Percentiles rank a stretch among this genome's conserved stretches.
Evolutionary conservation across 768 basidiomycete species (phyloP).

Genomic region (Tulasnella sp.): DNA sequence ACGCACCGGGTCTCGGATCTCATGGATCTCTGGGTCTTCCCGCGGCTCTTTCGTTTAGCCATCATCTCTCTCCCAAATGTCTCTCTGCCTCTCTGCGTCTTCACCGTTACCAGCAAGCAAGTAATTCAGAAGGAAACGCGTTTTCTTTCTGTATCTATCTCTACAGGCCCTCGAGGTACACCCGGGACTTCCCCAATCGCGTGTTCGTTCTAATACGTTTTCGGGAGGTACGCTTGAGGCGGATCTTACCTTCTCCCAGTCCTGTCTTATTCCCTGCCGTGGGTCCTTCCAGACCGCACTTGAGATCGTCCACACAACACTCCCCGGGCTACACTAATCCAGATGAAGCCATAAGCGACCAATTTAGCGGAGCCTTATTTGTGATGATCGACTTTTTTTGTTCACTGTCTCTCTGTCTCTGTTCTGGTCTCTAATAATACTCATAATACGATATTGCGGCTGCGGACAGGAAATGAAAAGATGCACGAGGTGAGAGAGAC

Average conservation of each 20-base stretch:
- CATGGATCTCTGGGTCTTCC: not conserved
- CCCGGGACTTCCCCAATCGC: not conserved
- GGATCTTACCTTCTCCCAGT: not conserved
- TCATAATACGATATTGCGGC: not conserved
- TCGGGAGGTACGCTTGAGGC: not conserved
- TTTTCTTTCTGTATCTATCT: not conserved
- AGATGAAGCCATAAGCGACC: not conserved
- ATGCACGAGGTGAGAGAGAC: not conserved
- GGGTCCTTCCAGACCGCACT: constrained; percentile 7
- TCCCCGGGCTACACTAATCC: not conserved
- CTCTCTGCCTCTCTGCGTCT: too few species aligned
- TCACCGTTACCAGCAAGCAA: too few species aligned
- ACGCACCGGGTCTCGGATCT: not conserved
- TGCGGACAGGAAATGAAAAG: not conserved
- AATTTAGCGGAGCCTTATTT: constrained; percentile 3
- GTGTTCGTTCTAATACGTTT: not conserved
- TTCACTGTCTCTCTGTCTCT: not conserved
- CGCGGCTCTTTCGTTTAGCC: not conserved
- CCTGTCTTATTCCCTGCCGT: not conserved
- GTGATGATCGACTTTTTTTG: not conserved
- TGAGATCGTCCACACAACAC: not conserved
- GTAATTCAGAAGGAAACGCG: not conserved
- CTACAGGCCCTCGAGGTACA: not conserved
- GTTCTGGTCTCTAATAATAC: not conserved
- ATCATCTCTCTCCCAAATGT: not conserved